These are phyloP conservation scores for Avicennia marina DNA, from an alignment of 257 asterid genomes.

Conservation along the genomic window DNA sequence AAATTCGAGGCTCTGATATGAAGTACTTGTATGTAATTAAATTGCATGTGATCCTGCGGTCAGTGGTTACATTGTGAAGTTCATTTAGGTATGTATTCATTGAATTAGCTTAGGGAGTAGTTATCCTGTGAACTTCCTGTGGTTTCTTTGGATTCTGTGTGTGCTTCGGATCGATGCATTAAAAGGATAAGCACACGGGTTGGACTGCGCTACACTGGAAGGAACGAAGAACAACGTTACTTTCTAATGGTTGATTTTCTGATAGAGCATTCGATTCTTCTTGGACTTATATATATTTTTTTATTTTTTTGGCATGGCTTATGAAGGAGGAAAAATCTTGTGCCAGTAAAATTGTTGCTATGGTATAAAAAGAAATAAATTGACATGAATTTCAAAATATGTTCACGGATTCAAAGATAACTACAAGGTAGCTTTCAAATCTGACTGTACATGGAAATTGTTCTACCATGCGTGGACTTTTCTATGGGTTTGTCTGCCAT, in stretches of 20 bases:
- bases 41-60: slow-evolving; percentile 20
- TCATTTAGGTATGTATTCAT: neutral
- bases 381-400: neutral
- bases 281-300: neutral
- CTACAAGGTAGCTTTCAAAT: neutral
- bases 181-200: too few species aligned
- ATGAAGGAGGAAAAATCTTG: slow-evolving; percentile 2
- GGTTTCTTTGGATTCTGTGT: slow-evolving; percentile 4
- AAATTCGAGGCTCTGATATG: slow-evolving; percentile 15
- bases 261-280: too few species aligned
- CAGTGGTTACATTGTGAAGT: neutral
- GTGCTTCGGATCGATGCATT: too few species aligned
- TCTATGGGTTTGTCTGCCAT: neutral
- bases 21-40: neutral
- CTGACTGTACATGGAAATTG: neutral
- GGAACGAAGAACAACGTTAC: neutral
- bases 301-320: neutral
- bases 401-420: neutral
- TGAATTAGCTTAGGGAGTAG: too few species aligned
- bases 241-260: too few species aligned
- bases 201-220: slow-evolving; percentile 4
- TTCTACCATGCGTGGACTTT: neutral
- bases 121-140: neutral
- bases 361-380: too few species aligned
- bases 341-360: neutral